phyloP scores from a whole-genome alignment of 495 filamentous ascomycete genomes.

The Pseudomonodictys pantanalensis region DNA sequence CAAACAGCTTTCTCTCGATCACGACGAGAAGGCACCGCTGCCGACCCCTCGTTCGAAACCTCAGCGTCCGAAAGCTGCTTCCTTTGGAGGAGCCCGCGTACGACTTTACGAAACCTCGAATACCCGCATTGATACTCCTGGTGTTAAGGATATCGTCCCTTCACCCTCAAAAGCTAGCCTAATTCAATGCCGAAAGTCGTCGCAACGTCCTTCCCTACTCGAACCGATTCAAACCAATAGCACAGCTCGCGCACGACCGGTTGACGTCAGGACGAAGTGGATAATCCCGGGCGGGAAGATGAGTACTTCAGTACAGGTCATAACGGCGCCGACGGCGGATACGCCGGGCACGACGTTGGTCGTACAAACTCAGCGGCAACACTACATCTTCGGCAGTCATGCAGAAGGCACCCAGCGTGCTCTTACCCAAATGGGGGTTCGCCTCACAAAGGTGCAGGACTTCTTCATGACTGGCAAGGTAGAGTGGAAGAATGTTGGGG shows the following conservation, averaged over 20 bases:
- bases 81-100: too few relatives aligned
- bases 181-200: not conserved
- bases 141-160: not conserved
- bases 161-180: not conserved
- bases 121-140: too few relatives aligned
- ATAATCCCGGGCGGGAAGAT: conserved; percentile 45
- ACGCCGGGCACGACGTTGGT: conserved; percentile 75
- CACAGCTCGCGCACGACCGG: not conserved
- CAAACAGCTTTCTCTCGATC: too few relatives aligned
- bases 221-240: conserved; percentile 8
- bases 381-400: conserved; percentile 85
- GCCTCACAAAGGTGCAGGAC: conserved; percentile 60
- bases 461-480: conserved; percentile 77
- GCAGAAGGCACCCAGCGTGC: conserved; percentile 84
- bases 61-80: too few relatives aligned
- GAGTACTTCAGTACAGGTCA: conserved; percentile 67
- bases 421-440: conserved; percentile 59
- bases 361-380: conserved; percentile 72
- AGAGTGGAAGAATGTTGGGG: conserved; percentile 73
- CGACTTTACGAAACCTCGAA: too few relatives aligned
- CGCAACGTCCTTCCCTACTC: not conserved
- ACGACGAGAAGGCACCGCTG: too few relatives aligned
- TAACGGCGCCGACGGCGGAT: conserved; percentile 84
- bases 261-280: not conserved
- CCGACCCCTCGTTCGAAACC: too few relatives aligned